These are phyloP conservation scores for Podospora anserina DNA, from an alignment of 495 filamentous ascomycete genomes.

Conservation along the genomic window DNA sequence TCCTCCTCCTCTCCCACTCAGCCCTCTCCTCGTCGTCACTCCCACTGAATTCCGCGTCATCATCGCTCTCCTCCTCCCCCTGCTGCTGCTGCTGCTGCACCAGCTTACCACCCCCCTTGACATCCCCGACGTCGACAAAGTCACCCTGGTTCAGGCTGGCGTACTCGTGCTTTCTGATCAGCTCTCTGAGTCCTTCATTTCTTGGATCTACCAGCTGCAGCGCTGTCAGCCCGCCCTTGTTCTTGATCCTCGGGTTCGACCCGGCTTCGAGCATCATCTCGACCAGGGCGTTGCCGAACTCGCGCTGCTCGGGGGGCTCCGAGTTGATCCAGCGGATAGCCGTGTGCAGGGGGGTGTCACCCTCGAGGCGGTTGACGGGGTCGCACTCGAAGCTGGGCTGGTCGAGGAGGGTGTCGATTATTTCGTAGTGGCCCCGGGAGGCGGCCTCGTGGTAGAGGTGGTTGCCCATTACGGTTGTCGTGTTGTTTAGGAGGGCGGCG, in stretches of 20 bases:
- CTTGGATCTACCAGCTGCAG: constrained; percentile 69
- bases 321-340: constrained; percentile 82
- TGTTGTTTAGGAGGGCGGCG: constrained; percentile 74
- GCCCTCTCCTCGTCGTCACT: constrained; percentile 53
- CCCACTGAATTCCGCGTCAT: constrained; percentile 51
- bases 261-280: constrained; percentile 94
- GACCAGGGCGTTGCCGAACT: constrained; percentile 66
- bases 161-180: constrained; percentile 77
- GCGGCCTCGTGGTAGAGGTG: constrained; percentile 88
- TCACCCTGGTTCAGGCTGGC: constrained; percentile 51
- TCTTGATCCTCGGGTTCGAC: constrained; percentile 45
- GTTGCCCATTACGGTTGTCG: constrained; percentile 80
- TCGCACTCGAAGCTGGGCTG: constrained; percentile 94
- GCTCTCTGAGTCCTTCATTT: constrained; percentile 62
- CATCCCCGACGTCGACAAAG: constrained; percentile 41
- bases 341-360: constrained; percentile 86
- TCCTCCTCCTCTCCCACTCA: constrained; percentile 48
- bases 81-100: not conserved
- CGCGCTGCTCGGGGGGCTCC: constrained; percentile 53
- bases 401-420: constrained; percentile 89
- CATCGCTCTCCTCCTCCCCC: constrained; percentile 36
- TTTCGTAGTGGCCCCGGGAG: constrained; percentile 80
- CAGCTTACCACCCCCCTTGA: constrained; percentile 19
- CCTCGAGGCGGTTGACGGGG: constrained; percentile 72
- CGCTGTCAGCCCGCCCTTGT: constrained; percentile 68